These are phyloP conservation scores for Venustampulla echinocandica DNA, from an alignment of 495 filamentous ascomycete genomes.

Conservation along the genomic window DNA sequence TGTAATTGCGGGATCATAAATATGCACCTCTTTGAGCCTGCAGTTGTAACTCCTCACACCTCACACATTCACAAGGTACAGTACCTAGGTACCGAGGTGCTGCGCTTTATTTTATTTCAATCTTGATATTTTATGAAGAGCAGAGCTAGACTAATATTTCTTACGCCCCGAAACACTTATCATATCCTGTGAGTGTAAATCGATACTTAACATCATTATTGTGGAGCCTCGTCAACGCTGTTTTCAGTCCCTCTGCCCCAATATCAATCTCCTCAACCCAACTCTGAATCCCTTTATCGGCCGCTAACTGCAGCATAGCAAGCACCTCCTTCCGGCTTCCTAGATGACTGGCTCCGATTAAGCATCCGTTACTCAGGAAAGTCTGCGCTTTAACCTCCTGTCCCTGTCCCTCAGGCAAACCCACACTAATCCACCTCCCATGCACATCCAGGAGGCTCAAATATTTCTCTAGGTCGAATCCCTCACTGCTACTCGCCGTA, in stretches of 20 bases:
- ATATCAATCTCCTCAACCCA: slow-evolving; percentile 77
- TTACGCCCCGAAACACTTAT: slow-evolving; percentile 27
- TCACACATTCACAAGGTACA: too few relatives aligned
- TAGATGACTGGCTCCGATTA: slow-evolving; percentile 74
- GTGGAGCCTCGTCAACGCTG: slow-evolving; percentile 57
- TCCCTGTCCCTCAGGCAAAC: slow-evolving; percentile 73
- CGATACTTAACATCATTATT: slow-evolving; percentile 59
- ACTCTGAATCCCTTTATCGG: slow-evolving; percentile 69
- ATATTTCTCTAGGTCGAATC: slow-evolving; percentile 57
- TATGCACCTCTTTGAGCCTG: too few relatives aligned
- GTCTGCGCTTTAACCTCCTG: slow-evolving; percentile 68
- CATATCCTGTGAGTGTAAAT: slow-evolving; percentile 39
- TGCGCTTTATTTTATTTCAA: too few relatives aligned
- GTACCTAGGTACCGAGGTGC: too few relatives aligned
- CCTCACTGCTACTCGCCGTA: slow-evolving; percentile 43
- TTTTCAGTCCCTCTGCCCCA: slow-evolving; percentile 56
- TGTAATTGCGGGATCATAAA: too few relatives aligned
- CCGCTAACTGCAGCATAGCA: slow-evolving; percentile 73
- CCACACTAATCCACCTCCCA: slow-evolving; percentile 74
- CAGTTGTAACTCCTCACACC: too few relatives aligned
- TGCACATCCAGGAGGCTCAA: slow-evolving; percentile 74
- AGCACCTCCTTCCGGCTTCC: slow-evolving; percentile 74
- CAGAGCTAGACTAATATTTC: too few relatives aligned
- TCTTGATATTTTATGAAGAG: too few relatives aligned
- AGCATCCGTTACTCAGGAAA: slow-evolving; percentile 66